These are phyloP conservation scores for Chrysoporthe austroafricana DNA, from an alignment of 2,329 filamentous ascomycete species.

Conservation along the genomic window DNA sequence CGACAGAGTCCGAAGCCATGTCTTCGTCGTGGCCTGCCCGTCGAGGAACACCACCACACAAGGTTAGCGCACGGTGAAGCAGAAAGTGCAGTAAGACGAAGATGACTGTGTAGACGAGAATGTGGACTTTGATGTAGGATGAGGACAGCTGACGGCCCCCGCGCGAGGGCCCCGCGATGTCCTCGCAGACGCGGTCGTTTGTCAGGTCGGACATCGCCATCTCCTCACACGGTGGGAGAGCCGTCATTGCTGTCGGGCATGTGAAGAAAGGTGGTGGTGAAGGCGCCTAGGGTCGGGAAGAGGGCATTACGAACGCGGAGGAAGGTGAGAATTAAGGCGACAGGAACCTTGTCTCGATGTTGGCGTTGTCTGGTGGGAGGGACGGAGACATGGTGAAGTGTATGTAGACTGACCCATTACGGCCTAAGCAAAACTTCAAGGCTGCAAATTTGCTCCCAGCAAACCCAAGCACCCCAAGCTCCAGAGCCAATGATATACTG, in stretches of 20 bases:
- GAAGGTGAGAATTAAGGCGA: not conserved
- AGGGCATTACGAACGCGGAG: not conserved
- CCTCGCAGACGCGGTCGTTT: conserved; percentile 3
- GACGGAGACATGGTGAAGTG: not conserved
- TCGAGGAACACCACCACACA: conserved; percentile 32
- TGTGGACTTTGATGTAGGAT: conserved; percentile 4
- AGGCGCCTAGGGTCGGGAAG: not conserved
- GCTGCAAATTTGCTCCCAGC: conserved; percentile 15
- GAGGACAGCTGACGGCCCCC: conserved; percentile 7
- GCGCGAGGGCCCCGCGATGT: conserved; percentile 1
- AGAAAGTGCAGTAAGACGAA: conserved; percentile 21
- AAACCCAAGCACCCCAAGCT: conserved; percentile 4
- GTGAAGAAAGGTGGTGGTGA: not conserved
- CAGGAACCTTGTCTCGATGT: not conserved
- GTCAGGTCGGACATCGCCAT: not conserved
- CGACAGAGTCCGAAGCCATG: conserved; percentile 76
- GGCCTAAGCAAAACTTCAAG: conserved; percentile 17
- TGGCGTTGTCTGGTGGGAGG: not conserved
- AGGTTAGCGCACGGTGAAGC: conserved; percentile 37
- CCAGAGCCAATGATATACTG: not conserved
- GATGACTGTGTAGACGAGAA: conserved; percentile 11
- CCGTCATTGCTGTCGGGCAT: conserved; percentile 8
- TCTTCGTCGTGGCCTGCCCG: conserved; percentile 50
- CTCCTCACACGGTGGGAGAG: not conserved
- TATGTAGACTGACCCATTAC: conserved; percentile 17